Base-by-base conservation (phyloP, 345 rosid species). In the Rhizophora apiculata region DNA sequence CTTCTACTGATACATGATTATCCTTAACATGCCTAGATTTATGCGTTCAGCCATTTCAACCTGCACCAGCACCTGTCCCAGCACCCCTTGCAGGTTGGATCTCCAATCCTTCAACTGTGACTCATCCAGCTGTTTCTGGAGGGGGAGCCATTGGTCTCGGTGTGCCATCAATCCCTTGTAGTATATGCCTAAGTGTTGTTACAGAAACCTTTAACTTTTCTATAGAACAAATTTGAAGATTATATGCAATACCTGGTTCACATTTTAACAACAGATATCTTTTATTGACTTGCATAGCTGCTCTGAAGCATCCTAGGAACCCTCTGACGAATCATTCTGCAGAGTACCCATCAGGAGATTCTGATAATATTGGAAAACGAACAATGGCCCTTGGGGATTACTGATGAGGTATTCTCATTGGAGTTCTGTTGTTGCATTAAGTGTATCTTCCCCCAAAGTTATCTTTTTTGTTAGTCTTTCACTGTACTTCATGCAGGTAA, bases 81-180 rank as follows among this genome's bases (percentile, higher is more conserved):
- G 80, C 96, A 71, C 90, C 96, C 63, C 96, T 92, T 76, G 99
- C 99, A 55, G 90, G 98, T 78, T 92, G 99, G 99, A 95, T 95
- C 98, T 86, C 99, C 24, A 90, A 82, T 82, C 87, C 98, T 78
- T 75, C 99, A 64, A 76, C 93, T 72, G 91, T 89, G 57, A 78
- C 92, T 67, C 98, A 90, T 85, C 88, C 93, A 60, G 88, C 92
- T 43, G 91, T 89, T 72, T 86, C 97, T 63, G 89, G 84, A 49
- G 96, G 96, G 63, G 91, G 87, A 78, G 89, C 90, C 73, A 92
- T 92, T 72, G 89, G 96, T 79, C 96, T 92, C 62, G 96, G 94
- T 70, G 81, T 84, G 69, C 86, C 99, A 64, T 90, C 98, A 36
- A 88, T 92, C 61, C 91, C 89, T 73, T 94, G 97, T 90, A 74